Evolutionary conservation across 257 asterid species (phyloP).

Genomic region (Striga asiatica): DNA sequence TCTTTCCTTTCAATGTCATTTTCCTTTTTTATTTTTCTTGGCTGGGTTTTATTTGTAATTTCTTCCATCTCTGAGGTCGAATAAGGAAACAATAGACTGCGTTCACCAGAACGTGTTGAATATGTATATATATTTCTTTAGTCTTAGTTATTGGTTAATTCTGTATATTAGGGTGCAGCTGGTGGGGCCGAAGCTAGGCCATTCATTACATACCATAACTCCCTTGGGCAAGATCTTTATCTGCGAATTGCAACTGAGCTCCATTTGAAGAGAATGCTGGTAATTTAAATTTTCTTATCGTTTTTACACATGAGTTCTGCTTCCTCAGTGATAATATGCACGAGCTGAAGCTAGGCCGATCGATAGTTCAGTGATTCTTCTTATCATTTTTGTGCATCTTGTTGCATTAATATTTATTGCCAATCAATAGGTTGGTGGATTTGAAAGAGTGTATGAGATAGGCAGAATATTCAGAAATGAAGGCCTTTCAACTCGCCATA

Average conservation of each 20-base stretch:
- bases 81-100: no score
- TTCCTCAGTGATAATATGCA: not conserved
- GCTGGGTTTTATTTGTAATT: not conserved
- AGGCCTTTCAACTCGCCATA: conserved; percentile 98
- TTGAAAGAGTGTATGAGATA: conserved; percentile 90
- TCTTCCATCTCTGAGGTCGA: not conserved
- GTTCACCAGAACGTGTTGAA: not conserved
- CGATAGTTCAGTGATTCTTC: not conserved
- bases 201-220: conserved; percentile 85
- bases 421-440: conserved; percentile 77
- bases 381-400: not conserved
- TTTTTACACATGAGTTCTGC: not conserved
- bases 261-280: conserved; percentile 97
- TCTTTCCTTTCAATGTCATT: not conserved
- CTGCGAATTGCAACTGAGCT: conserved; percentile 97
- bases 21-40: not conserved
- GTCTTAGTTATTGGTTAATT: not conserved
- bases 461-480: conserved; percentile 94
- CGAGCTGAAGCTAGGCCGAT: not conserved
- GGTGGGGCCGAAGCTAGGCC: conserved; percentile 99
- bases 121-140: not conserved
- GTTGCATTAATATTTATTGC: conserved; percentile 4
- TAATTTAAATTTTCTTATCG: conserved; percentile 16
- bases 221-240: conserved; percentile 97
- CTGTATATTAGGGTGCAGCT: conserved; percentile 76